Evolutionary conservation across 2,329 filamentous ascomycete species (phyloP).

Genomic region (Massarina eburnea): DNA sequence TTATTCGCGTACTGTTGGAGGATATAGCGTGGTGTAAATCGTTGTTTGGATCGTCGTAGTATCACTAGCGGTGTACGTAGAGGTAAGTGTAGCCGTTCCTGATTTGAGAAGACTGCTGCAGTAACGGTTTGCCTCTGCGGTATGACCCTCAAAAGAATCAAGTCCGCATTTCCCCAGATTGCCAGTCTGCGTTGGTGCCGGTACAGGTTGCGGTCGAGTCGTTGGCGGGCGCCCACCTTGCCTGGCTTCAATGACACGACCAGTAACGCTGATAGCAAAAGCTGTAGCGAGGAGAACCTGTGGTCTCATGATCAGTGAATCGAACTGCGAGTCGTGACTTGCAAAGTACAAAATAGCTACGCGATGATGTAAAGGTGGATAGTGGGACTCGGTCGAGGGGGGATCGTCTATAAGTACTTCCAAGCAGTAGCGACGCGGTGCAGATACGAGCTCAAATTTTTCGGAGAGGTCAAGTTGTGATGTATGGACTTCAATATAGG

Average conservation of each 20-base stretch:
- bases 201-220: slow-evolving; percentile 1
- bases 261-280: slow-evolving; percentile 24
- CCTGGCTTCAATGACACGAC: slow-evolving; percentile 22
- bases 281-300: slow-evolving; percentile 21
- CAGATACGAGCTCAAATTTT: background rate
- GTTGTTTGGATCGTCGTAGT: slow-evolving; percentile 27
- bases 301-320: slow-evolving; percentile 25
- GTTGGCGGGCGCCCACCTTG: slow-evolving; percentile 14
- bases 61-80: slow-evolving; percentile 18
- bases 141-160: slow-evolving; percentile 34
- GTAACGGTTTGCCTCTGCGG: slow-evolving; percentile 30
- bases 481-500: slow-evolving; percentile 19
- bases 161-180: slow-evolving; percentile 28
- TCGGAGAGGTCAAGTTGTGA: background rate
- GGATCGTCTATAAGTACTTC: slow-evolving; percentile 1
- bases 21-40: slow-evolving; percentile 25
- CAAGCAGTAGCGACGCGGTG: background rate
- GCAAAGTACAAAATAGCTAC: background rate
- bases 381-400: background rate
- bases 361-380: slow-evolving; percentile 5
- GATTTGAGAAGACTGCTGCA: slow-evolving; percentile 32
- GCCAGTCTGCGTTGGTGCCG: slow-evolving; percentile 4
- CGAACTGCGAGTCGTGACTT: slow-evolving; percentile 1
- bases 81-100: slow-evolving; percentile 27
- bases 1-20: slow-evolving; percentile 10